Base-by-base conservation (phyloP, 805 yeast species). In the Starmerella etchellsii region DNA sequence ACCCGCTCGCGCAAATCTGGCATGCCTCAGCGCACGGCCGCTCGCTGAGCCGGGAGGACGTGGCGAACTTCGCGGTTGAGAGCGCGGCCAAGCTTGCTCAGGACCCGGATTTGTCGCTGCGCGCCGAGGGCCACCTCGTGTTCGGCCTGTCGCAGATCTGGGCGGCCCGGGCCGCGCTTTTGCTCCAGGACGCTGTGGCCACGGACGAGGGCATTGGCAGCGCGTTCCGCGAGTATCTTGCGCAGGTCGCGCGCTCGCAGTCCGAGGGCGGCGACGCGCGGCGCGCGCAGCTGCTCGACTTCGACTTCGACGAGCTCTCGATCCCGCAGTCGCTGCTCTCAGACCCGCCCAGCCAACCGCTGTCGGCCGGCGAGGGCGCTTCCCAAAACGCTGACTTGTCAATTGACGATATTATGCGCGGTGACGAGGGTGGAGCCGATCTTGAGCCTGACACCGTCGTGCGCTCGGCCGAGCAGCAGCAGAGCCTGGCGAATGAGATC, bases 81-180 rank as follows among this genome's bases (percentile, higher is more conserved):
- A 16, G 9, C 3, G 31, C 31, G 16, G 49, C 34, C 14, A 4
- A 37, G 8, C 24, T 40, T 8, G 33, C n/a, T 7, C 14, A 34
- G 16, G 23, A 24, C 22, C n/a, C 28, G 11, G 28, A 26, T 6
- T 5, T 41, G 34, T 35, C 52, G 14, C 43, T 49, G 19, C 45
- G 51, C n/a, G 41, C 42, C 19, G 53, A 49, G 34, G 49, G 52
- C 20, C 49, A 48, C 32, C 31, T 38, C 25, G 37, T 45, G 25
- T 44, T 40, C 34, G 53, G 53, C 19, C 36, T 49, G 19, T 33
- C 49, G 20, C 47, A 37, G 33, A 48, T 49, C 29, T 37, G 44
- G 31, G 42, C 24, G 23, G 34, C 36, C 19, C 37, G 42, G n/a
- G 46, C 47, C 4, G 15, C 33, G 10, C 24, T 25, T 13, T 39